phyloP scores from a whole-genome alignment of 352 stramenopile species.

The Globisporangium heterothallicum region DNA sequence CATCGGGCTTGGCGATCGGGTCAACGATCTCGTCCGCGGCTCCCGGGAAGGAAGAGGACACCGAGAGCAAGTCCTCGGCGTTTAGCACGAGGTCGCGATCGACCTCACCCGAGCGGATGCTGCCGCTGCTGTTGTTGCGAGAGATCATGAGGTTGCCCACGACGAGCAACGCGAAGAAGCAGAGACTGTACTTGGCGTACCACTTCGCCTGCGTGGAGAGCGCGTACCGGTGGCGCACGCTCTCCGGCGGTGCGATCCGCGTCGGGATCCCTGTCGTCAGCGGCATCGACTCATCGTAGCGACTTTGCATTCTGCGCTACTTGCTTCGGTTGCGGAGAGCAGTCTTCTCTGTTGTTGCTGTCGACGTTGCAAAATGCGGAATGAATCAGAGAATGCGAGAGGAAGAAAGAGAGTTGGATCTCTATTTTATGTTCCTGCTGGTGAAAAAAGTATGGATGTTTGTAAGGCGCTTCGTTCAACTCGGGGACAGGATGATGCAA shows the following conservation, averaged over 20 bases:
- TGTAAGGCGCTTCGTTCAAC: neutral
- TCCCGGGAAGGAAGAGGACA: constrained; percentile 11
- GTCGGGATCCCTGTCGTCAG: neutral
- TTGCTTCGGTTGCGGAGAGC: neutral
- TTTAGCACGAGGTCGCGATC: neutral
- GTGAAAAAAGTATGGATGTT: no score
- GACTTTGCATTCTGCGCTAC: neutral
- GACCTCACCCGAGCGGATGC: neutral
- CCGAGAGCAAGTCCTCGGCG: neutral
- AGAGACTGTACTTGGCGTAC: constrained; percentile 8
- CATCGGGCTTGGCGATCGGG: constrained; percentile 10
- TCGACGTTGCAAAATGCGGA: neutral
- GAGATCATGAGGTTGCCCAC: constrained; percentile 11
- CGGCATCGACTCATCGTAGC: neutral
- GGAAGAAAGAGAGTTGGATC: neutral
- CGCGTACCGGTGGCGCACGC: neutral
- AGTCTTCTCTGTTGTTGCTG: no score
- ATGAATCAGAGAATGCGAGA: neutral
- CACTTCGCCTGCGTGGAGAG: neutral
- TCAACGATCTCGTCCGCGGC: constrained; percentile 12
- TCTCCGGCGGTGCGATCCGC: neutral
- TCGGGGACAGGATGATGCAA: neutral
- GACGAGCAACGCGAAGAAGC: constrained; percentile 1
- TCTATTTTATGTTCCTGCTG: neutral
- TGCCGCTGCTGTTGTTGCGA: neutral